These are phyloP conservation scores for Rhizopus sp. DNA, from an alignment of 371 early-diverging fungal species.

Conservation along the genomic window DNA sequence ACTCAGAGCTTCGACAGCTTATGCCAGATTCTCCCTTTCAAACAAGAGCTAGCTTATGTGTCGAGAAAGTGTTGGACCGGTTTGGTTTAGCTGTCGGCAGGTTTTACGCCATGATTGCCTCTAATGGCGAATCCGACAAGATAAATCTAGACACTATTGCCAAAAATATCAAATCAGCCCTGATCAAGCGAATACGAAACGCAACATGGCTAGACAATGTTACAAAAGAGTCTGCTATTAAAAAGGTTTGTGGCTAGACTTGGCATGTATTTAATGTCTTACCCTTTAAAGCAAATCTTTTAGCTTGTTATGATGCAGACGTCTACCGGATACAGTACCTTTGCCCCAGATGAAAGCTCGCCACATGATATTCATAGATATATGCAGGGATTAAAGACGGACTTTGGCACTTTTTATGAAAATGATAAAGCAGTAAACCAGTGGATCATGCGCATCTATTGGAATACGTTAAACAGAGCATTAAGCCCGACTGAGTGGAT, in stretches of 20 bases:
- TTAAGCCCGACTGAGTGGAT: slow-evolving; percentile 52
- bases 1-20: slow-evolving; percentile 39
- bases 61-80: slow-evolving; percentile 41
- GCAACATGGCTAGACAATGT: slow-evolving; percentile 58
- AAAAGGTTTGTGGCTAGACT: slow-evolving; percentile 42
- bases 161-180: slow-evolving; percentile 30
- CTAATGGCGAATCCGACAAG: slow-evolving; percentile 40
- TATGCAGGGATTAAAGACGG: slow-evolving; percentile 34
- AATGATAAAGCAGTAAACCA: slow-evolving; percentile 37
- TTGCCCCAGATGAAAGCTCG: slow-evolving; percentile 49
- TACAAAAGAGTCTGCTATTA: slow-evolving; percentile 48
- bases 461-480: slow-evolving; percentile 37
- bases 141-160: slow-evolving; percentile 40
- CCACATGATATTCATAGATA: slow-evolving; percentile 44
- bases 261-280: neutral
- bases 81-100: slow-evolving; percentile 33
- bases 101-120: slow-evolving; percentile 46
- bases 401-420: slow-evolving; percentile 45
- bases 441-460: slow-evolving; percentile 31
- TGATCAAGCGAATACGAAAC: slow-evolving; percentile 43
- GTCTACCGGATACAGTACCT: slow-evolving; percentile 50
- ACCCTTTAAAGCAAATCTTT: neutral
- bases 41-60: slow-evolving; percentile 41
- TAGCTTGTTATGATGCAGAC: slow-evolving; percentile 29
- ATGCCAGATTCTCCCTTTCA: slow-evolving; percentile 27